A percentile compares a stretch with the other conserved stretches of the same genome.
Evolutionary conservation across 441 rosid genomes (phyloP).

Genomic region (Capsella rubella): DNA sequence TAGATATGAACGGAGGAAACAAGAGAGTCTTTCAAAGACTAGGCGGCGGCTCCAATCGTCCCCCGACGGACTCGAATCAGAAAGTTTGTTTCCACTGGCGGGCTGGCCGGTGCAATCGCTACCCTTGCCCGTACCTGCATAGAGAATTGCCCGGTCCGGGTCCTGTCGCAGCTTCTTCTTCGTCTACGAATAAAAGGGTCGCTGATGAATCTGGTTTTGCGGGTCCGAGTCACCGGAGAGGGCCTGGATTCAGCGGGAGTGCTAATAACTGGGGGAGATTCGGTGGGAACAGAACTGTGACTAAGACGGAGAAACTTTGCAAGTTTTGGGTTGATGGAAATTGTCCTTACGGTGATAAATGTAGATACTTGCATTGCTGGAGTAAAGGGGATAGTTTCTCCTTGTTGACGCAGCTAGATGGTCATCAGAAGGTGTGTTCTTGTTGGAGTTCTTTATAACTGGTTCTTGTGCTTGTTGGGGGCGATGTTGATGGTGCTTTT

Average conservation of each 20-base stretch:
- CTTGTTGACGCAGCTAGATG: conserved; percentile 82
- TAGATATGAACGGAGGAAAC: conserved; percentile 74
- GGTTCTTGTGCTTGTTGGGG: conserved; percentile 69
- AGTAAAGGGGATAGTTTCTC: conserved; percentile 76
- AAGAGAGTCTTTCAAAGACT: conserved; percentile 77
- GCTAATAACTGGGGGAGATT: conserved; percentile 71
- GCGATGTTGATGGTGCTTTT: conserved; percentile 37
- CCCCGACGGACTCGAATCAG: conserved; percentile 55
- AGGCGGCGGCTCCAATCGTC: conserved; percentile 52
- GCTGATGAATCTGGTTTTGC: conserved; percentile 72
- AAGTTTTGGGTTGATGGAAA: conserved; percentile 88
- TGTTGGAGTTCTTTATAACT: not conserved
- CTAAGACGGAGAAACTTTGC: conserved; percentile 79
- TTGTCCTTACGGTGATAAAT: conserved; percentile 76
- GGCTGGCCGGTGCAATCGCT: conserved; percentile 78
- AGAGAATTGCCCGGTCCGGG: conserved; percentile 63
- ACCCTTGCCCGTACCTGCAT: conserved; percentile 78
- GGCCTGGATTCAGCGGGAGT: conserved; percentile 52
- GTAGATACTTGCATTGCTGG: conserved; percentile 92
- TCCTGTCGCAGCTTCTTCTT: conserved; percentile 26
- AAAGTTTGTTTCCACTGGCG: conserved; percentile 91
- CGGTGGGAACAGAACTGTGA: conserved; percentile 57
- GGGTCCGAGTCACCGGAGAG: conserved; percentile 63
- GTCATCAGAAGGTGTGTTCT: conserved; percentile 75
- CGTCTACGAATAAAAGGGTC: conserved; percentile 62